Evolutionary conservation across 306 rosid species (phyloP).

Genomic region (Acacia confusa): DNA sequence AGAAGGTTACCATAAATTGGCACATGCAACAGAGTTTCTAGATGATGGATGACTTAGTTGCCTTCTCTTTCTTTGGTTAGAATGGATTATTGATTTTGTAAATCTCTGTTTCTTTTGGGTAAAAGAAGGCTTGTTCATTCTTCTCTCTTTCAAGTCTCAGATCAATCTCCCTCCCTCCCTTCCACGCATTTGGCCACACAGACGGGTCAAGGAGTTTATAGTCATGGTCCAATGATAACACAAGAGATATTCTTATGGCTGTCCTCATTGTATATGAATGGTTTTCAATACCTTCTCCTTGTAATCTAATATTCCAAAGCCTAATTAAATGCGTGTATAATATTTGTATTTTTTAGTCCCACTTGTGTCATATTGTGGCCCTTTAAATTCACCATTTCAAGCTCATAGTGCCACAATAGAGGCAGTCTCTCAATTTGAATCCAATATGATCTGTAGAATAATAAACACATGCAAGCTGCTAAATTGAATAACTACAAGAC

Average conservation of each 20-base stretch:
- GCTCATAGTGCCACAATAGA: not conserved
- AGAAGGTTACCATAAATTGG: conserved; percentile 18
- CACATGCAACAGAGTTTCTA: conserved; percentile 26
- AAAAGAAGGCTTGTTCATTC: conserved; percentile 1
- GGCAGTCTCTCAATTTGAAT: not conserved
- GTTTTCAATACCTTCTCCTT: not conserved
- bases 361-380: not conserved
- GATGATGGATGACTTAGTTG: conserved; percentile 18
- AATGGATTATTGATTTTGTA: not conserved
- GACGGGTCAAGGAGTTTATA: not conserved
- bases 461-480: not conserved
- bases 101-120: conserved; percentile 31
- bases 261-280: not conserved
- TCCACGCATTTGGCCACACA: not conserved
- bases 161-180: not conserved
- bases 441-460: not conserved
- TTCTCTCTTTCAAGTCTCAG: not conserved
- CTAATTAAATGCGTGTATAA: not conserved
- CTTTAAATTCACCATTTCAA: not conserved
- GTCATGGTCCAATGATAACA: not conserved
- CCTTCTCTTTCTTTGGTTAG: conserved; percentile 16
- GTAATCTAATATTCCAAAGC: not conserved
- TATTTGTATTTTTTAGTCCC: not conserved
- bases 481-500: not conserved
- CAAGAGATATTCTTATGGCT: not conserved